Evolutionary conservation across 2,329 filamentous ascomycete species (phyloP), one percentile per base, ranked within the genome.

Genomic region (Escovopsis sp.): DNA sequence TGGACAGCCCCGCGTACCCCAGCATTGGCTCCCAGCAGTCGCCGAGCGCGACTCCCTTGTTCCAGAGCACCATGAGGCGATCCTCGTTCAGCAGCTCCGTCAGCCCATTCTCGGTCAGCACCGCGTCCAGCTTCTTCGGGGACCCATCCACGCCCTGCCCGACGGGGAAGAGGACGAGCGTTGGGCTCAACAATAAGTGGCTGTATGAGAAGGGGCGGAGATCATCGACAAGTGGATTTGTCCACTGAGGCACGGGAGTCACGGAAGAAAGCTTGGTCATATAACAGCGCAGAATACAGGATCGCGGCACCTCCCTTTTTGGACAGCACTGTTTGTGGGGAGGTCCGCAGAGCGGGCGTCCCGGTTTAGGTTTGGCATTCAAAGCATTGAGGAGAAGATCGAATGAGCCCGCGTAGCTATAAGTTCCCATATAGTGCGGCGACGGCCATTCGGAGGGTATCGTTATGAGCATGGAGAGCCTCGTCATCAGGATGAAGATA

Each of bases 121-220:
- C 60, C 26, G 60, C 65, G 6, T 62, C 64, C 34, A 70, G 66
- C 44, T 43, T 64, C 28, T 75, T 77, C 48, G 59, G 67, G 18
- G 75, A 75, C n/a, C 77, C 81, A 2, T 69, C 73, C 12, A 80
- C 81, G 15, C 83, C 84, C 1, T 88, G 79, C 49, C 83, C 85
- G 1, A 64, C 65, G 6, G 63, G 68, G 6, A 86, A 82, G 64
- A 73, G 77, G 44, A 79, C 80, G 36, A 87, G 77, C 50, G 77
- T 93, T 41, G 78, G 79, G 1, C 57, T 95, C 56, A 95, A 89
- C 62, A 94, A 79, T 65, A 94, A 91, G 65, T 96, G 89, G 89
- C 62, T 95, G 46, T 96, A 94, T 57, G 86, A 95, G 61, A 85
- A 80, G 63, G 82, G 83, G 53, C 67, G 78, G 58, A 59, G 77